Conservation (phyloP, 2,329 filamentous ascomycete genomes). For the Alternaria ethzedia region DNA sequence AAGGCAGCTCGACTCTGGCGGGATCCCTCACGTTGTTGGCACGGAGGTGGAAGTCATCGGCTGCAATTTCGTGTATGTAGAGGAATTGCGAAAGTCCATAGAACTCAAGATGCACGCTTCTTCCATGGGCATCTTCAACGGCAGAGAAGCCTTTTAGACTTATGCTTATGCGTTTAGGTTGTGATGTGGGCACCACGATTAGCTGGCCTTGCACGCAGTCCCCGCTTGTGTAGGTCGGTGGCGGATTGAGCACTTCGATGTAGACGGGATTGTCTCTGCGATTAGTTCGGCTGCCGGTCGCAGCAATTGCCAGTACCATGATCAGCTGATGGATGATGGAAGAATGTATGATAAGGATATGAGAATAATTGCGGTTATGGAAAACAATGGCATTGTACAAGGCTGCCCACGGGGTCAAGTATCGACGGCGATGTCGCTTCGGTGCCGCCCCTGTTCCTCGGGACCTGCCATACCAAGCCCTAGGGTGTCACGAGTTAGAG, state of each 20-base stretch:
- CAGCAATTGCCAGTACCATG: slow-evolving; percentile 16
- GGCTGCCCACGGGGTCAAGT: not conserved
- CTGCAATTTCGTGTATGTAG: slow-evolving; percentile 15
- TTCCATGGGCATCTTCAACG: slow-evolving; percentile 16
- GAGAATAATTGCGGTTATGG: not conserved
- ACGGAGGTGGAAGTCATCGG: slow-evolving; percentile 29
- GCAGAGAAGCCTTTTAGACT: slow-evolving; percentile 21
- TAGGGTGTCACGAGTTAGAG: slow-evolving; percentile 1
- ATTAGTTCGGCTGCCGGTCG: slow-evolving; percentile 13
- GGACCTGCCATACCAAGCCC: slow-evolving; percentile 9
- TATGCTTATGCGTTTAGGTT: slow-evolving; percentile 26
- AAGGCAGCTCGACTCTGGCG: slow-evolving; percentile 33
- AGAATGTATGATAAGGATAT: not conserved
- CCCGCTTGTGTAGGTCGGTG: slow-evolving; percentile 26
- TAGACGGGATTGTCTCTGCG: slow-evolving; percentile 22
- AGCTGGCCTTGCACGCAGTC: slow-evolving; percentile 29
- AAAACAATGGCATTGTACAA: not conserved
- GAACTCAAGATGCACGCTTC: slow-evolving; percentile 20
- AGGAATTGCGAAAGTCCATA: slow-evolving; percentile 25
- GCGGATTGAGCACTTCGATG: slow-evolving; percentile 18
- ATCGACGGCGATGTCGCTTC: slow-evolving; percentile 5
- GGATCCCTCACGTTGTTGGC: slow-evolving; percentile 23
- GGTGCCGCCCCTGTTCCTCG: slow-evolving; percentile 6
- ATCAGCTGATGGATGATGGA: not conserved
- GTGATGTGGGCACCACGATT: slow-evolving; percentile 24